Percentiles rank a stretch among this genome's conserved stretches.
Evolutionary conservation across 371 early-diverging fungal genomes (phyloP).

Genomic region (Globomyces sp.): DNA sequence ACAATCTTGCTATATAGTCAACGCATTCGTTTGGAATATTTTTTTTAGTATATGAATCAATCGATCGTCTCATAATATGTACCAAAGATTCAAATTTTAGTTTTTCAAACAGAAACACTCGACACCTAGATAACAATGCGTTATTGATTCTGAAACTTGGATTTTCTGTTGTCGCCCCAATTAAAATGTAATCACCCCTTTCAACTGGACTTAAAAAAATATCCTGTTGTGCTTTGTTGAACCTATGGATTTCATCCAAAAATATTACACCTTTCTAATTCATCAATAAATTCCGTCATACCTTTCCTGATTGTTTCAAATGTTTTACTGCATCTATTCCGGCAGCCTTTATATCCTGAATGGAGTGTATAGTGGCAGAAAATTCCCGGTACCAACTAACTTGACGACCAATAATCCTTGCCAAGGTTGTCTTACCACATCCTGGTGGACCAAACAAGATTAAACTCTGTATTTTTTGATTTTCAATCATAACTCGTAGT

Average conservation of each 20-base stretch:
- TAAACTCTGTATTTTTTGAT: constrained; percentile 23
- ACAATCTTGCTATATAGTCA: constrained; percentile 55
- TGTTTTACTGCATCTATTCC: constrained; percentile 71
- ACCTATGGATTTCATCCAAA: constrained; percentile 87
- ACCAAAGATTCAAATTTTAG: constrained; percentile 57
- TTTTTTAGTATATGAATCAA: background rate
- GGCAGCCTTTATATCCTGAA: constrained; percentile 69
- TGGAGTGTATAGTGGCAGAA: constrained; percentile 67
- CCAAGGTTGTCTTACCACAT: constrained; percentile 83
- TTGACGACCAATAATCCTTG: constrained; percentile 38
- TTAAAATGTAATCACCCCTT: constrained; percentile 70
- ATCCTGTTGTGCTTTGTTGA: constrained; percentile 87
- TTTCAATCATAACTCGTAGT: background rate
- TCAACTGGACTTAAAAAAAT: constrained; percentile 79
- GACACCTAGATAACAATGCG: constrained; percentile 77
- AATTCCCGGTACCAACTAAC: constrained; percentile 59
- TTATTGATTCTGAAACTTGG: constrained; percentile 84
- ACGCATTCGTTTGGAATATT: constrained; percentile 45
- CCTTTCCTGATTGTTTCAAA: background rate
- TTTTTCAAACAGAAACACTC: constrained; percentile 72
- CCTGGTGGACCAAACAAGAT: constrained; percentile 69
- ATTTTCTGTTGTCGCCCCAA: constrained; percentile 90
- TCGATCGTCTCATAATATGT: constrained; percentile 46
- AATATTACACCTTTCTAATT: constrained; percentile 73
- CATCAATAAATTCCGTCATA: constrained; percentile 21